phyloP scores from a whole-genome alignment of 1,284 basidiomycete species.

The Hemileia vastatrix region DNA sequence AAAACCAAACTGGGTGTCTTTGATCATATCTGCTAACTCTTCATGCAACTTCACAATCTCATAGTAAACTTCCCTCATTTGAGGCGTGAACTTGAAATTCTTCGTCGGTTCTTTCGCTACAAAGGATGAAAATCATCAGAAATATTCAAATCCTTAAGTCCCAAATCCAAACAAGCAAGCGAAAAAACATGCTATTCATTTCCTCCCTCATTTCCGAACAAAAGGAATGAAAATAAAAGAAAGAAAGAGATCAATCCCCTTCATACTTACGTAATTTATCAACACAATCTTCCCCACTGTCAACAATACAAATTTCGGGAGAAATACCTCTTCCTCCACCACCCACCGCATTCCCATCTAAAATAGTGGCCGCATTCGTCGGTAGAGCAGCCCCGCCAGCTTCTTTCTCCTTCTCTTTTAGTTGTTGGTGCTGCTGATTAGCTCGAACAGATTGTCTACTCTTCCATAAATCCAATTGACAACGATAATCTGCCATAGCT shows the following conservation, averaged over 20 bases:
- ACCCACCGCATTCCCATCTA: no score
- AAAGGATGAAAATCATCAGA: neutral
- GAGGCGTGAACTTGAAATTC: conserved; percentile 4
- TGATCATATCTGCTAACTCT: conserved; percentile 13
- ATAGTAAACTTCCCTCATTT: conserved; percentile 13
- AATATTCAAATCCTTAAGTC: no score
- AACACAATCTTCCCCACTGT: no score
- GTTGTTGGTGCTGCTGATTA: neutral
- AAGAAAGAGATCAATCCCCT: no score
- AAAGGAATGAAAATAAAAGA: no score
- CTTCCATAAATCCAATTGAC: no score
- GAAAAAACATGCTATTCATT: neutral
- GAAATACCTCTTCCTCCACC: neutral
- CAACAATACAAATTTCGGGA: neutral
- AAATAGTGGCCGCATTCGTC: conserved; percentile 16
- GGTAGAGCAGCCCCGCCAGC: neutral
- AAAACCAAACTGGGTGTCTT: conserved; percentile 13
- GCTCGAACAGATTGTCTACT: no score
- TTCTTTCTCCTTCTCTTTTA: neutral
- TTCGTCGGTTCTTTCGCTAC: conserved; percentile 11
- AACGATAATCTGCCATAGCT: conserved; percentile 15
- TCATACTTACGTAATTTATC: no score
- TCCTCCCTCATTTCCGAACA: no score
- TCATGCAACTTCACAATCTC: conserved; percentile 18
- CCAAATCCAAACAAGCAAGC: neutral